A percentile compares a stretch with the other conserved stretches of the same genome.
These are phyloP conservation scores for Collybiopsis luxurians DNA, from an alignment of 768 basidiomycete species.

Conservation along the genomic window DNA sequence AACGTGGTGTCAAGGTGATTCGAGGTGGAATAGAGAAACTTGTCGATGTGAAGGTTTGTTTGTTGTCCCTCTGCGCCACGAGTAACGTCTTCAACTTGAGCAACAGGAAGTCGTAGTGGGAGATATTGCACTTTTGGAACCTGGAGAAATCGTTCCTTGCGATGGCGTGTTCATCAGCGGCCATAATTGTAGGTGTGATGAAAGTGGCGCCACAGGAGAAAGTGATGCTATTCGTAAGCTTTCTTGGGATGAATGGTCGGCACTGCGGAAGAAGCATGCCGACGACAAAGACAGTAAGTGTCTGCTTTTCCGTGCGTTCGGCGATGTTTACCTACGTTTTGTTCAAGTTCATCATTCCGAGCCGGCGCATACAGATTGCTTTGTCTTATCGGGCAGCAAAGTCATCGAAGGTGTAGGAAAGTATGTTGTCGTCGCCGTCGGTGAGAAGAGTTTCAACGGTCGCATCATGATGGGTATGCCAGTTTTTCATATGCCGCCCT, in stretches of 20 bases:
- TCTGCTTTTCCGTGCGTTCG: background rate
- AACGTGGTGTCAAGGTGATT: slow-evolving; percentile 83
- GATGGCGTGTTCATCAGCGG: slow-evolving; percentile 93
- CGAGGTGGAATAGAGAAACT: slow-evolving; percentile 67
- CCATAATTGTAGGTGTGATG: slow-evolving; percentile 94
- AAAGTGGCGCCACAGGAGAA: slow-evolving; percentile 95
- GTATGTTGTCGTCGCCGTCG: slow-evolving; percentile 92
- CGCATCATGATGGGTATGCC: slow-evolving; percentile 94
- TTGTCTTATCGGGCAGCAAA: slow-evolving; percentile 88
- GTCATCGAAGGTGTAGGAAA: slow-evolving; percentile 92
- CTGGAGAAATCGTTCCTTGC: slow-evolving; percentile 94
- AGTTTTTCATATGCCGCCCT: background rate
- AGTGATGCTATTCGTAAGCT: slow-evolving; percentile 92
- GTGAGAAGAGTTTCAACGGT: slow-evolving; percentile 91
- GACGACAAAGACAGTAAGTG: slow-evolving; percentile 23
- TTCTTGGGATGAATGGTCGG: slow-evolving; percentile 71
- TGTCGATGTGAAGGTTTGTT: slow-evolving; percentile 74
- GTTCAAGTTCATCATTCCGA: slow-evolving; percentile 7
- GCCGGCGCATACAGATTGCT: slow-evolving; percentile 78
- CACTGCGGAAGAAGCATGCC: slow-evolving; percentile 36
- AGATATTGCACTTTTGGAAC: slow-evolving; percentile 88
- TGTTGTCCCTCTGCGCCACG: slow-evolving; percentile 4
- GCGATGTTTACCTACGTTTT: background rate
- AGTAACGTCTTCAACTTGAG: slow-evolving; percentile 18
- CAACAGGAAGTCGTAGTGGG: slow-evolving; percentile 87